Evolutionary conservation across 2,329 filamentous ascomycete species (phyloP), one percentile per base, ranked within the genome.

Genomic region (Sporothrix variecibatus): DNA sequence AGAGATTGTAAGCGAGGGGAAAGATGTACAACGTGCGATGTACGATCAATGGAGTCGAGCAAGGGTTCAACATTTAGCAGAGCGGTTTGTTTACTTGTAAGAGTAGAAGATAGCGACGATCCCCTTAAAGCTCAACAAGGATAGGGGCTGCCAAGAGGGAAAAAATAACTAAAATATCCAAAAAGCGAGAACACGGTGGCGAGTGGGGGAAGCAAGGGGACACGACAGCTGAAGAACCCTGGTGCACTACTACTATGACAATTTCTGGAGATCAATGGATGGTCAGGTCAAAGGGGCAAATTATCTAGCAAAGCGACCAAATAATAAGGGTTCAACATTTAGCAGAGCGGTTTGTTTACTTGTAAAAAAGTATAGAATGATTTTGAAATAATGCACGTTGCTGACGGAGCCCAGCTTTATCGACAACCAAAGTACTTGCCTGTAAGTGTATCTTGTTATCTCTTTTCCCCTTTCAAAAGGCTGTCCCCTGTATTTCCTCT

Each of bases 181-280:
- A 26, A 15, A 40, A 40, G 51, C 34, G 20, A 64, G 31, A 40
- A 23, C 58, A 31, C 31, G 58, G 38, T 62, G 15, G 3, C 17
- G 34, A 43, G 34, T 65, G 60, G 60, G 60, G 60, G 60, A 65
- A 65, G 60, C 34, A 65, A 65, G 60, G 60, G 34, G n/a, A 65
- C 23, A 23, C 60, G 34, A 43, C 38, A 65, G 60, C 34, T 65
- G 60, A 65, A 65, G 60, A 65, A 65, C 38, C 34, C 34, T 65
- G 40, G 60, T 15, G 34, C 38, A 43, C 34, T 26, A 26, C 20
- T 20, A 28, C 6, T 17, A 23, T 40, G n/a, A n/a, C n/a, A n/a
- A 11, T 64, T 38, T 7, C 12, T 40, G 31, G 20, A 64, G 60
- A 40, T 40, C n/a, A n/a, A 64, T 23, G 60, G 60, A 64, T 58